phyloP scores from a whole-genome alignment of 2,329 filamentous ascomycete genomes.

The Pseudofabraea citricarpa region DNA sequence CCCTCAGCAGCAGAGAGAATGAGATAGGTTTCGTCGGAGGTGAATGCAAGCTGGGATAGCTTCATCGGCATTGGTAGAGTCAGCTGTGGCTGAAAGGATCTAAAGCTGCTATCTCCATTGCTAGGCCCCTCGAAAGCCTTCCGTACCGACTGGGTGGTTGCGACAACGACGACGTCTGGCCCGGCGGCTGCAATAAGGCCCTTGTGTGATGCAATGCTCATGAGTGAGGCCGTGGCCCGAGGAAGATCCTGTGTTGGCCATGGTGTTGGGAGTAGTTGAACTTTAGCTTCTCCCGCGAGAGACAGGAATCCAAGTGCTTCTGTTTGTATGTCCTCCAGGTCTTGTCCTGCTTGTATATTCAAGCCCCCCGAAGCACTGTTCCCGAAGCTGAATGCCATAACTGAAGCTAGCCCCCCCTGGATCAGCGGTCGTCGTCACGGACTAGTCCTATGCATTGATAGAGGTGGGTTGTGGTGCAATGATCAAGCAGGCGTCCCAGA shows the following conservation, averaged over 20 bases:
- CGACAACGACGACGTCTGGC: constrained; percentile 72
- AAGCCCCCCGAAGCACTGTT: constrained; percentile 37
- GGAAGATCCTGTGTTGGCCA: constrained; percentile 68
- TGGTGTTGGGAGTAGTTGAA: constrained; percentile 70
- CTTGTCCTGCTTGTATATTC: constrained; percentile 48
- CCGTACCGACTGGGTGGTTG: constrained; percentile 72
- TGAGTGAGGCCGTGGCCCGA: constrained; percentile 71
- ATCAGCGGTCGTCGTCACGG: constrained; percentile 28
- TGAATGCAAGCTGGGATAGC: constrained; percentile 86
- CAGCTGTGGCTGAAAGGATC: constrained; percentile 68
- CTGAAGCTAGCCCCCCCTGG: constrained; percentile 26
- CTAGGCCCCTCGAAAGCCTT: constrained; percentile 63
- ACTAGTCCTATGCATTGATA: constrained; percentile 22
- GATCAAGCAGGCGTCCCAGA: no score
- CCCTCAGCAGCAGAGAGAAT: constrained; percentile 77
- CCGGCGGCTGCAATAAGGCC: constrained; percentile 84
- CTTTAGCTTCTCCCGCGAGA: constrained; percentile 73
- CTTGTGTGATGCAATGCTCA: constrained; percentile 75
- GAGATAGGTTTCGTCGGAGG: constrained; percentile 80
- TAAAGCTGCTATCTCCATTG: constrained; percentile 58
- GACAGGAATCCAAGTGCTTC: constrained; percentile 83
- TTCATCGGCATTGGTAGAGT: constrained; percentile 68
- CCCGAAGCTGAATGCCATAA: constrained; percentile 63
- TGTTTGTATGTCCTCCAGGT: constrained; percentile 74
- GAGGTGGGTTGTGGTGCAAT: constrained; percentile 9